Evolutionary conservation across 1,284 basidiomycete genomes (phyloP).

Genomic region (Boletus semigastroideus): DNA sequence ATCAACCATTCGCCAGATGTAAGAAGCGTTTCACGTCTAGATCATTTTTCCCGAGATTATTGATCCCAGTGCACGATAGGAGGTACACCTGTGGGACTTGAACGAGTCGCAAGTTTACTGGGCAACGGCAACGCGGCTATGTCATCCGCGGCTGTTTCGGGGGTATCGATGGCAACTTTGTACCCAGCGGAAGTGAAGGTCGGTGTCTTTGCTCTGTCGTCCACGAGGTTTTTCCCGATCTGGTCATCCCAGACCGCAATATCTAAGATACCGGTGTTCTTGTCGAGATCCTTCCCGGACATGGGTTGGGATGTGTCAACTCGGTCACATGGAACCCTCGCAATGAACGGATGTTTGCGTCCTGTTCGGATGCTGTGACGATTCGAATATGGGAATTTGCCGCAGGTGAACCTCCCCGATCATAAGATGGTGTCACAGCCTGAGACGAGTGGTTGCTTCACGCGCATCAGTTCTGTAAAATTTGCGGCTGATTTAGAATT

Average conservation of each 20-base stretch:
- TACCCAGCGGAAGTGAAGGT: slow-evolving; percentile 96
- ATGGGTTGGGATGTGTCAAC: slow-evolving; percentile 88
- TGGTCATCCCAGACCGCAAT: slow-evolving; percentile 62
- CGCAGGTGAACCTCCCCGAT: slow-evolving; percentile 1
- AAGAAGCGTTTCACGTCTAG: slow-evolving; percentile 35
- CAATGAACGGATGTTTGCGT: slow-evolving; percentile 88
- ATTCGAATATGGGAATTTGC: slow-evolving; percentile 81
- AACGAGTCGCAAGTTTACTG: slow-evolving; percentile 73
- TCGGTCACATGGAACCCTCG: slow-evolving; percentile 95
- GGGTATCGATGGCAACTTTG: slow-evolving; percentile 85
- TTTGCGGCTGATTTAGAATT: too few species aligned
- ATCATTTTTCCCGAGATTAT: slow-evolving; percentile 1
- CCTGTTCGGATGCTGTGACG: slow-evolving; percentile 85
- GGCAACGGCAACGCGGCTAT: slow-evolving; percentile 77
- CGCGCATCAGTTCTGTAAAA: too few species aligned
- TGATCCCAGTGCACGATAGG: slow-evolving; percentile 47
- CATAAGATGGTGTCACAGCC: too few species aligned
- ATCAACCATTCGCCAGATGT: slow-evolving; percentile 87
- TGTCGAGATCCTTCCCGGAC: slow-evolving; percentile 83
- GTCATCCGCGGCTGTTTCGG: slow-evolving; percentile 94
- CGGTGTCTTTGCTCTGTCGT: slow-evolving; percentile 24
- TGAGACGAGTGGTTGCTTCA: too few species aligned
- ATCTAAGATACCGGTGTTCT: slow-evolving; percentile 85
- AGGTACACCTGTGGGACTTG: slow-evolving; percentile 88
- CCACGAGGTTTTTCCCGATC: slow-evolving; percentile 7